Conservation (phyloP, 2,329 filamentous ascomycete genomes). For the Hypomyces rosellus region DNA sequence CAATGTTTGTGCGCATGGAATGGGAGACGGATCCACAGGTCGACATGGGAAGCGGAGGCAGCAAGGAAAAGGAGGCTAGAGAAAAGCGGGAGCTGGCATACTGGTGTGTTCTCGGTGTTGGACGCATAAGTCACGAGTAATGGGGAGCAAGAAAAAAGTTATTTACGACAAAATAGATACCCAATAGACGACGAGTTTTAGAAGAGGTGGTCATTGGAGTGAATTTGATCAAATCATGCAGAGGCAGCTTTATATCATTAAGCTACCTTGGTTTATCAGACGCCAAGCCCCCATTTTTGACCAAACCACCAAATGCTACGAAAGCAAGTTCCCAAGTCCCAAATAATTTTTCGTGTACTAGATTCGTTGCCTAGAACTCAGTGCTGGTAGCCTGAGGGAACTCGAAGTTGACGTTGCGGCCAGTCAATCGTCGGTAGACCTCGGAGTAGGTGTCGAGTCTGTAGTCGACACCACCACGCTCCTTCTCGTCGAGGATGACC, state of each 20-base stretch:
- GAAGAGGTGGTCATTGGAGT: constrained; percentile 9
- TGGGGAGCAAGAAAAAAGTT: constrained; percentile 9
- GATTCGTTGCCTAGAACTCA: constrained; percentile 45
- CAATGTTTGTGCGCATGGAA: constrained; percentile 86
- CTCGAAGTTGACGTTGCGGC: constrained; percentile 95
- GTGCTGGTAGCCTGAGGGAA: constrained; percentile 78
- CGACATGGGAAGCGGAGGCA: constrained; percentile 51
- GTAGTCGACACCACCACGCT: constrained; percentile 98
- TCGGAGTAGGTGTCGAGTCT: constrained; percentile 98
- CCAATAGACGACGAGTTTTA: constrained; percentile 20
- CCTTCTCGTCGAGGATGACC: constrained; percentile 99
- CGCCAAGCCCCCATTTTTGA: constrained; percentile 43
- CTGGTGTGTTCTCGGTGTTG: constrained; percentile 89
- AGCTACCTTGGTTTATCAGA: constrained; percentile 41
- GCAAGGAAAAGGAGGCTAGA: constrained; percentile 54
- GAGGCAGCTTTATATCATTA: constrained; percentile 36
- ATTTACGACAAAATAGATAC: constrained; percentile 17
- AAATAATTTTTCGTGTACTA: constrained; percentile 4
- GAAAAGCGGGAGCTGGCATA: constrained; percentile 88
- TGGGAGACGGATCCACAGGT: constrained; percentile 71
- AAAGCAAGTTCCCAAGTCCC: constrained; percentile 25
- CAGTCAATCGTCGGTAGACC: constrained; percentile 97
- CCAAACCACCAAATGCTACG: constrained; percentile 29
- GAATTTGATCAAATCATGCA: constrained; percentile 31
- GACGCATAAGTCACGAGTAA: constrained; percentile 59